Conservation (phyloP, 192 early-diverging fungal species). For the Coemansia sp. region DNA sequence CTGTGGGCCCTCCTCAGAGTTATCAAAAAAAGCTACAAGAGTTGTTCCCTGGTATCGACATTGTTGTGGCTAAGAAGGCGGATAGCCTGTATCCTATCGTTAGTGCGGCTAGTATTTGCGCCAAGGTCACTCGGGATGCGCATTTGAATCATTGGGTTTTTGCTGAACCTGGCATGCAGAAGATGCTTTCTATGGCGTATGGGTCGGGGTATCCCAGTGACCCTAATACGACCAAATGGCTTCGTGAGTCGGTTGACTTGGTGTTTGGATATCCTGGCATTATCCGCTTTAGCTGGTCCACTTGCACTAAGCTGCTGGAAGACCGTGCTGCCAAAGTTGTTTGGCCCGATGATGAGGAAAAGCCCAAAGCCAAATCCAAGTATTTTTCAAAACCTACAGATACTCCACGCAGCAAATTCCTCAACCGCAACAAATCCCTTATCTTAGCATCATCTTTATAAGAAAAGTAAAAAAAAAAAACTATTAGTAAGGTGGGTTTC, state of each 20-base stretch:
- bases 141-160: slow-evolving; percentile 48
- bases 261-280: slow-evolving; percentile 93
- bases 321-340: slow-evolving; percentile 32
- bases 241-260: slow-evolving; percentile 69
- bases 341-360: slow-evolving; percentile 37
- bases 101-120: slow-evolving; percentile 92
- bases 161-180: slow-evolving; percentile 40
- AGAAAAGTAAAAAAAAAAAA: slow-evolving; percentile 7
- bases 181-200: slow-evolving; percentile 56
- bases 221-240: slow-evolving; percentile 87
- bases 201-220: slow-evolving; percentile 92
- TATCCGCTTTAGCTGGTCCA: slow-evolving; percentile 94
- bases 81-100: slow-evolving; percentile 93
- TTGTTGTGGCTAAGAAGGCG: slow-evolving; percentile 92
- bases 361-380: neutral
- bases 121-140: slow-evolving; percentile 69
- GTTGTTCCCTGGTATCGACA: slow-evolving; percentile 72
- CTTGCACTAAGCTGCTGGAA: slow-evolving; percentile 70
- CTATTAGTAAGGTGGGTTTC: neutral
- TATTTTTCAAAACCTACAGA: neutral
- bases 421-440: slow-evolving; percentile 20
- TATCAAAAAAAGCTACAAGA: slow-evolving; percentile 77
- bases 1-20: slow-evolving; percentile 86
- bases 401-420: slow-evolving; percentile 38
- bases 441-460: slow-evolving; percentile 17